Evolutionary conservation across 805 yeast genomes (phyloP).

Genomic region (Nematodospora valgi): DNA sequence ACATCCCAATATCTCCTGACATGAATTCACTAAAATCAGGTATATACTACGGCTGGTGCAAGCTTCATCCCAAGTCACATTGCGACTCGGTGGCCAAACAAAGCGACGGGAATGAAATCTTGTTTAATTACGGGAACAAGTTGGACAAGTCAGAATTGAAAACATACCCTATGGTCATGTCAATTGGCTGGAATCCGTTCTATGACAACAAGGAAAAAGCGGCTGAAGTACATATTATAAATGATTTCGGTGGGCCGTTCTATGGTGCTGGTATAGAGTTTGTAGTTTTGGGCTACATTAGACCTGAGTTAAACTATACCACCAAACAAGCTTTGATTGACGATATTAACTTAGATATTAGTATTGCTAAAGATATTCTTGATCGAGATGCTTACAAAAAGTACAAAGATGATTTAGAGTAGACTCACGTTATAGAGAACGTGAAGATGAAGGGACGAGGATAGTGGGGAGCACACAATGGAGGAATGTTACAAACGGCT

Average conservation of each 20-base stretch:
- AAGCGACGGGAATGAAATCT: slow-evolving; percentile 27
- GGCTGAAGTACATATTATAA: slow-evolving; percentile 84
- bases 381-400: slow-evolving; percentile 14
- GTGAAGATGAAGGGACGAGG: too few species aligned
- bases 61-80: slow-evolving; percentile 15
- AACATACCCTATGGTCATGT: slow-evolving; percentile 85
- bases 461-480: too few species aligned
- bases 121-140: slow-evolving; percentile 58
- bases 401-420: slow-evolving; percentile 6
- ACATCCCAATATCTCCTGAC: slow-evolving; percentile 58
- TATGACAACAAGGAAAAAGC: slow-evolving; percentile 76
- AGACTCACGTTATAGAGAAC: background rate
- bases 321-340: slow-evolving; percentile 78
- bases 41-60: slow-evolving; percentile 84
- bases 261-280: slow-evolving; percentile 79
- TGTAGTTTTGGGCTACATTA: slow-evolving; percentile 77
- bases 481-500: too few species aligned
- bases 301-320: slow-evolving; percentile 87
- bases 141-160: slow-evolving; percentile 43
- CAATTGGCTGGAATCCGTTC: slow-evolving; percentile 94
- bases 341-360: slow-evolving; percentile 80
- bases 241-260: slow-evolving; percentile 60
- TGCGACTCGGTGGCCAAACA: slow-evolving; percentile 10
- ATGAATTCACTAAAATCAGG: slow-evolving; percentile 59
- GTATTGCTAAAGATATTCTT: slow-evolving; percentile 56